phyloP scores from a whole-genome alignment of 495 filamentous ascomycete species.

The Aspergillus hancockii region DNA sequence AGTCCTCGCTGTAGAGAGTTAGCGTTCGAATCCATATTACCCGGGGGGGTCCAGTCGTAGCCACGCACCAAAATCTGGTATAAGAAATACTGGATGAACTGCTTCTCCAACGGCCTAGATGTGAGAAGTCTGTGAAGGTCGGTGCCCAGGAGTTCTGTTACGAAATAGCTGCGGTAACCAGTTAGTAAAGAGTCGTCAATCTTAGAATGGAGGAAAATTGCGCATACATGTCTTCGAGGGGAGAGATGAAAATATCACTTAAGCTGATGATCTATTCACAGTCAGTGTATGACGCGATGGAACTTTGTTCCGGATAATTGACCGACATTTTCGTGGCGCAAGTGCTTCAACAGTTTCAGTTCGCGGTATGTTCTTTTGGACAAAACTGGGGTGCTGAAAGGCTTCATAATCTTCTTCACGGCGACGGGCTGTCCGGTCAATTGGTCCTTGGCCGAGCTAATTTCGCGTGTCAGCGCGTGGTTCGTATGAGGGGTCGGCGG shows the following conservation, averaged over 20 bases:
- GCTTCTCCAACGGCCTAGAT: conserved; percentile 93
- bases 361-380: conserved; percentile 98
- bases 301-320: conserved; percentile 6
- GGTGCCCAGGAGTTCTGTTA: conserved; percentile 95
- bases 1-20: conserved; percentile 73
- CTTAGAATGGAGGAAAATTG: background rate
- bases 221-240: conserved; percentile 93
- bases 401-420: conserved; percentile 99
- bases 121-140: conserved; percentile 95
- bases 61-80: conserved; percentile 90
- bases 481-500: background rate
- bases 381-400: conserved; percentile 95
- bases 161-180: conserved; percentile 74
- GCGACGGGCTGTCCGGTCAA: conserved; percentile 93
- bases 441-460: conserved; percentile 93
- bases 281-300: conserved; percentile 19
- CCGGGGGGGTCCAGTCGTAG: conserved; percentile 12
- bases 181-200: conserved; percentile 13
- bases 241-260: conserved; percentile 99
- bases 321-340: conserved; percentile 92
- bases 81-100: conserved; percentile 99
- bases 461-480: conserved; percentile 20
- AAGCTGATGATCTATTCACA: conserved; percentile 83
- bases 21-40: conserved; percentile 19
- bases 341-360: conserved; percentile 93